Evolutionary conservation across 2,329 filamentous ascomycete species (phyloP).

Genomic region (Fusarium sp.): DNA sequence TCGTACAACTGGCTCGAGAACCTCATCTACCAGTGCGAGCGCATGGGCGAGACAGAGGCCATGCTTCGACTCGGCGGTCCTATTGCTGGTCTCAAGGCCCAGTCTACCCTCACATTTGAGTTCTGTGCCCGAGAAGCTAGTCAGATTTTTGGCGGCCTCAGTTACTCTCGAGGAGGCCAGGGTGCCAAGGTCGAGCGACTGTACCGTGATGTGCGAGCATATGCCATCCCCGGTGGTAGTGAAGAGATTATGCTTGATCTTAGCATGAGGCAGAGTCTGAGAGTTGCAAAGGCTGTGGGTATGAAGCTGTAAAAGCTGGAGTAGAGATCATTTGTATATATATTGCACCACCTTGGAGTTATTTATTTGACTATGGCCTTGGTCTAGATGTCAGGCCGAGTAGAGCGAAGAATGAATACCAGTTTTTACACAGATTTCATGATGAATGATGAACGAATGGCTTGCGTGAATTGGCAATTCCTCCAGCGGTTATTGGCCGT

Average conservation of each 20-base stretch:
- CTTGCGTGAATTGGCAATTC: background rate
- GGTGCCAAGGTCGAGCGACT: conserved; percentile 94
- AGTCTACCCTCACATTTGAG: conserved; percentile 93
- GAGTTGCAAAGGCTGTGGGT: conserved; percentile 87
- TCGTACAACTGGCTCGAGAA: conserved; percentile 98
- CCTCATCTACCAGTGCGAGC: conserved; percentile 89
- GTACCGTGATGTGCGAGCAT: conserved; percentile 94
- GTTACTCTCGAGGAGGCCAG: conserved; percentile 92
- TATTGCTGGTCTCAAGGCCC: conserved; percentile 93
- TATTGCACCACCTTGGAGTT: conserved; percentile 19
- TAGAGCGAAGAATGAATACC: conserved; percentile 22
- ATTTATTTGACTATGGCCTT: background rate
- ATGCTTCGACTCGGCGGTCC: conserved; percentile 96
- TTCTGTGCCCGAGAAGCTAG: conserved; percentile 96
- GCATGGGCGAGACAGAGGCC: conserved; percentile 93
- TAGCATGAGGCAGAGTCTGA: conserved; percentile 89
- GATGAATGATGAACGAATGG: background rate
- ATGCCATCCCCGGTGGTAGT: conserved; percentile 93
- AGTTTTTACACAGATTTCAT: background rate
- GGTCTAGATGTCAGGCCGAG: background rate
- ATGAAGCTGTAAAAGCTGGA: conserved; percentile 82
- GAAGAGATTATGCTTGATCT: conserved; percentile 99
- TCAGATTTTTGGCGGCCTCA: conserved; percentile 96
- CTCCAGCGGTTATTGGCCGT: conserved; percentile 1
- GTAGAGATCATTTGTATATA: conserved; percentile 21